Percentiles rank a stretch among this genome's conserved stretches.
Conservation (phyloP, 2,329 filamentous ascomycete genomes). For the Cladosporium sphaerospermum region DNA sequence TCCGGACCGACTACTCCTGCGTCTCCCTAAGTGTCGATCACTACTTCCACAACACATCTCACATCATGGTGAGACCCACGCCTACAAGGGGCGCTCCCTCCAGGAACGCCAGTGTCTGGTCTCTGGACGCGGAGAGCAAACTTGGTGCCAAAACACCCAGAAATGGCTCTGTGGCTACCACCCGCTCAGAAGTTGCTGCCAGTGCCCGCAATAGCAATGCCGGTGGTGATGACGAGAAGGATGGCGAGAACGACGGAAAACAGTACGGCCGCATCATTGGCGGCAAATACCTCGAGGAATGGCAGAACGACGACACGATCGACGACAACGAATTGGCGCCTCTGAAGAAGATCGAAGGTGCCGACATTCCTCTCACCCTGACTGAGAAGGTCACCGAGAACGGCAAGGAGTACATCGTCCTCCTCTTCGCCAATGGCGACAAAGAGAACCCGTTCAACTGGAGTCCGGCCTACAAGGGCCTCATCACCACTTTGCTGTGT, state of each 20-base stretch:
- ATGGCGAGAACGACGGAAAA: slow-evolving; percentile 5
- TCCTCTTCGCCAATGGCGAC: slow-evolving; percentile 43
- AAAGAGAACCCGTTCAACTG: slow-evolving; percentile 49
- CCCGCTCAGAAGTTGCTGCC: slow-evolving; percentile 1
- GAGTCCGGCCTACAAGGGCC: slow-evolving; percentile 37
- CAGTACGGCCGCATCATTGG: slow-evolving; percentile 34
- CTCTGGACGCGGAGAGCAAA: slow-evolving; percentile 7
- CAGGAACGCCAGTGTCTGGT: slow-evolving; percentile 4
- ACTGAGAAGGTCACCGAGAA: slow-evolving; percentile 39
- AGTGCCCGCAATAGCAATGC: slow-evolving; percentile 20
- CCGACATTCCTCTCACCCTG: slow-evolving; percentile 45
- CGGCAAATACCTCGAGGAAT: slow-evolving; percentile 32
- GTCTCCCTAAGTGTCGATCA: slow-evolving; percentile 2
- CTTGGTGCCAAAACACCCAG: slow-evolving; percentile 4
- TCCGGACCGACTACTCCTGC: slow-evolving; percentile 10
- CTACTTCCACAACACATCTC: neutral
- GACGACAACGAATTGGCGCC: slow-evolving; percentile 31
- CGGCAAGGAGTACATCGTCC: slow-evolving; percentile 41
- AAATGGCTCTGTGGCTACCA: slow-evolving; percentile 9
- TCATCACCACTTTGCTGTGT: slow-evolving; percentile 44
- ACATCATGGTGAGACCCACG: slow-evolving; percentile 6
- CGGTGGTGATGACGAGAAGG: slow-evolving; percentile 16
- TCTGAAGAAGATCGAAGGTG: slow-evolving; percentile 37
- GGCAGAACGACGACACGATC: slow-evolving; percentile 29
- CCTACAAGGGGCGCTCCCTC: slow-evolving; percentile 7